Percentiles rank a stretch among this genome's conserved stretches.
Conservation (phyloP, 2,329 filamentous ascomycete species). For the Paecilomyces variotii region DNA sequence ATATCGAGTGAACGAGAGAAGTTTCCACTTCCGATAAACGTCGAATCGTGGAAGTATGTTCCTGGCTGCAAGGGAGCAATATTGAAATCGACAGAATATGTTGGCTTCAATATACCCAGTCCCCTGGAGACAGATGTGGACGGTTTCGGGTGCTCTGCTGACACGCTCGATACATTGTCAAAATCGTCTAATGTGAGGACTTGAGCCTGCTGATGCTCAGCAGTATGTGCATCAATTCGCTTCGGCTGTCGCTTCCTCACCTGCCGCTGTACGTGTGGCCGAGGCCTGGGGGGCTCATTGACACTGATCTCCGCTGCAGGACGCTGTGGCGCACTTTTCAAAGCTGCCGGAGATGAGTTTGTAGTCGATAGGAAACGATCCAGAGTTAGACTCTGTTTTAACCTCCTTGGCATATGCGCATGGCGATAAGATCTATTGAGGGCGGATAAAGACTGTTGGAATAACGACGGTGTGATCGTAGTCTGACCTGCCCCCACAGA, state of each 20-base stretch:
- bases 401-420: conserved; percentile 8
- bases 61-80: conserved; percentile 41
- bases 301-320: neutral
- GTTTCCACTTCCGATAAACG: conserved; percentile 52
- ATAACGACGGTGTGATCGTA: conserved; percentile 12
- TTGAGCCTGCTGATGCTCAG: conserved; percentile 38
- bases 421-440: conserved; percentile 22
- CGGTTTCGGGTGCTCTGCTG: conserved; percentile 1
- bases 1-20: conserved; percentile 40
- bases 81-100: conserved; percentile 48
- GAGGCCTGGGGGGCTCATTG: neutral
- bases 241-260: conserved; percentile 29
- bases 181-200: conserved; percentile 15
- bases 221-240: conserved; percentile 39
- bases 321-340: neutral
- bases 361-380: conserved; percentile 27
- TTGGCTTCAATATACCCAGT: conserved; percentile 41
- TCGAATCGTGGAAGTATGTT: conserved; percentile 49
- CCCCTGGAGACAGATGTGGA: conserved; percentile 26
- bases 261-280: neutral
- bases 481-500: conserved; percentile 5
- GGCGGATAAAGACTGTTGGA: conserved; percentile 25
- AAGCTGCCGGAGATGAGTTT: conserved; percentile 3
- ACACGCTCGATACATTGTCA: conserved; percentile 4
- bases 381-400: conserved; percentile 21